A percentile compares a stretch with the other conserved stretches of the same genome.
Conservation (phyloP, 768 basidiomycete species). For the Phylloporus scabripes region DNA sequence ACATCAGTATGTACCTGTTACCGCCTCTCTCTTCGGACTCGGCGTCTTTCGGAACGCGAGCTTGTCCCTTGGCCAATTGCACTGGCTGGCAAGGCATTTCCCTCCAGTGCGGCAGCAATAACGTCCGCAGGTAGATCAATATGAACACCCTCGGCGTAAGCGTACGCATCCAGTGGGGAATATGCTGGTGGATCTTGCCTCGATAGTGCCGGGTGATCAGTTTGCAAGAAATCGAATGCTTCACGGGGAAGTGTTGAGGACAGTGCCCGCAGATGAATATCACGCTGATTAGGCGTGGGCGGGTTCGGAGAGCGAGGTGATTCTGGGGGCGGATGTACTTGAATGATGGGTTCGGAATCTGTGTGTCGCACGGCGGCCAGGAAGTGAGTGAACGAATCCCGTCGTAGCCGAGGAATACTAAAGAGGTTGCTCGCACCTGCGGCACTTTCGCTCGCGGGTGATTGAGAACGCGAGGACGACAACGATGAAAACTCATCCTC, state of each 20-base stretch:
- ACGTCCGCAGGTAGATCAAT: constrained; percentile 91
- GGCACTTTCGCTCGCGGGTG: constrained; percentile 45
- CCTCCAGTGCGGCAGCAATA: constrained; percentile 84
- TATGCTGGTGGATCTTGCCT: constrained; percentile 79
- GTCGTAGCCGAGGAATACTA: constrained; percentile 64
- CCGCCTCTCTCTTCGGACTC: constrained; percentile 47
- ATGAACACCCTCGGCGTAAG: constrained; percentile 84
- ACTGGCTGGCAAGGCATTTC: constrained; percentile 54
- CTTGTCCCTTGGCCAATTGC: constrained; percentile 47
- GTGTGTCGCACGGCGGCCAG: constrained; percentile 50
- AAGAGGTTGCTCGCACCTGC: constrained; percentile 85
- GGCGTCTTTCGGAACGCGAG: constrained; percentile 51
- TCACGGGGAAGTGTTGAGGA: constrained; percentile 17
- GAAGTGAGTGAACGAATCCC: constrained; percentile 63
- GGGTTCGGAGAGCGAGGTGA: constrained; percentile 75
- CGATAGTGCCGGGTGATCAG: constrained; percentile 31
- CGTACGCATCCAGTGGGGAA: constrained; percentile 81
- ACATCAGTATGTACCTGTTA: constrained; percentile 11
- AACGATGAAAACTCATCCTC: constrained; percentile 27
- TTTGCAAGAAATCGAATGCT: constrained; percentile 24
- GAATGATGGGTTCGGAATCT: constrained; percentile 63
- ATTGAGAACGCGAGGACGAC: constrained; percentile 50
- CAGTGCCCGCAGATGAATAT: constrained; percentile 74
- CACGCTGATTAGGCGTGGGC: constrained; percentile 77
- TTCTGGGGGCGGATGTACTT: constrained; percentile 74